phyloP scores from a whole-genome alignment of 306 rosid genomes.

The Luffa aegyptiaca region DNA sequence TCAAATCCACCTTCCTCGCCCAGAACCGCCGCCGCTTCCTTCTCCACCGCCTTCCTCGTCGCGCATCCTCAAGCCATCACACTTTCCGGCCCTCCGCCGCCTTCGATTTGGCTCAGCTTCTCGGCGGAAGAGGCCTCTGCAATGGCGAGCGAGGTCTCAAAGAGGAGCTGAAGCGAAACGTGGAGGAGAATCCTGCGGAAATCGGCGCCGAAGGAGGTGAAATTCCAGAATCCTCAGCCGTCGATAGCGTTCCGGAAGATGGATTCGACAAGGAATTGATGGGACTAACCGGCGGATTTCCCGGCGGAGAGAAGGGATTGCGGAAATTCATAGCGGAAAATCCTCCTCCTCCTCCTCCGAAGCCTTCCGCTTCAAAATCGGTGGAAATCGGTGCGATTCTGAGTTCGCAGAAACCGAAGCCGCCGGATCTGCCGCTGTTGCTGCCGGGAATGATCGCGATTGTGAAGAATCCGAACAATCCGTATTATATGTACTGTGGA shows the following conservation, averaged over 20 bases:
- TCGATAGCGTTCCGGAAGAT: slow-evolving; percentile 29
- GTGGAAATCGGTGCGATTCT: neutral
- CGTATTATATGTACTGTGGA: slow-evolving; percentile 70
- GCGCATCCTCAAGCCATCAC: neutral
- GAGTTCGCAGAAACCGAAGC: slow-evolving; percentile 37
- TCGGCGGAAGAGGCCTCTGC: slow-evolving; percentile 91
- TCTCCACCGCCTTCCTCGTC: slow-evolving; percentile 3
- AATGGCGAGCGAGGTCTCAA: slow-evolving; percentile 68
- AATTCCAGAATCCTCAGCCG: neutral
- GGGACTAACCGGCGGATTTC: slow-evolving; percentile 94
- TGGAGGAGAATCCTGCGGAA: slow-evolving; percentile 16
- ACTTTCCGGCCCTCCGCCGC: slow-evolving; percentile 33
- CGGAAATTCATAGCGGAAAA: slow-evolving; percentile 53
- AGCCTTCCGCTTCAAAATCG: slow-evolving; percentile 16
- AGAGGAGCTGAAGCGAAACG: slow-evolving; percentile 40
- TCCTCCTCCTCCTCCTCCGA: slow-evolving; percentile 60
- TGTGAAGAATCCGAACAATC: slow-evolving; percentile 49
- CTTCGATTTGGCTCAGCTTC: slow-evolving; percentile 46
- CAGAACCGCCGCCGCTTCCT: slow-evolving; percentile 25
- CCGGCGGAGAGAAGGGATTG: slow-evolving; percentile 90
- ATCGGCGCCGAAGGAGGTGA: slow-evolving; percentile 16
- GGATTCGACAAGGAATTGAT: slow-evolving; percentile 82
- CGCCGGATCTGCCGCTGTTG: slow-evolving; percentile 55
- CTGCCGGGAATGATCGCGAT: slow-evolving; percentile 51
- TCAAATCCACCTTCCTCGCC: slow-evolving; percentile 52